phyloP scores from a whole-genome alignment of 164 flowering plant genomes.

The Nymphaea colorata region DNA sequence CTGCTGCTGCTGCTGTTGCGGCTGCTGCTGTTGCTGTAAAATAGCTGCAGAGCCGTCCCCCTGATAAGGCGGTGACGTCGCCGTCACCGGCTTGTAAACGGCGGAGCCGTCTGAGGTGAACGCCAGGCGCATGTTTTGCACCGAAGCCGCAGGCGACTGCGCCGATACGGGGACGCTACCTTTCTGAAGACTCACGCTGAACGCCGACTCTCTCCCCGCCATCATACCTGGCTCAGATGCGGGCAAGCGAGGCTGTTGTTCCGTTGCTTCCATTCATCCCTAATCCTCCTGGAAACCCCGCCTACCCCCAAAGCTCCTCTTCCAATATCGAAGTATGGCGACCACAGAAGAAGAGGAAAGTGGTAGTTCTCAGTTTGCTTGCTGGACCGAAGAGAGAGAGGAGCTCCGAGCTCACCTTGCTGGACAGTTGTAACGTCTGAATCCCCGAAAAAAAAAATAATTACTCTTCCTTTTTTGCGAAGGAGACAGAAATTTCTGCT shows the following conservation, averaged over 20 bases:
- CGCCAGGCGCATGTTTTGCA: constrained; percentile 37
- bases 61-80: constrained; percentile 23
- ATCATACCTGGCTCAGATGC: not conserved
- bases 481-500: too few relatives aligned
- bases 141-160: not conserved
- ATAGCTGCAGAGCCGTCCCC: constrained; percentile 10
- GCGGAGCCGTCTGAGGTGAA: constrained; percentile 43
- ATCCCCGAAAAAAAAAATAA: too few relatives aligned
- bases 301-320: not conserved
- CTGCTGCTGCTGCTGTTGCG: not conserved
- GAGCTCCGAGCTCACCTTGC: not conserved
- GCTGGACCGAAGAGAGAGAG: not conserved
- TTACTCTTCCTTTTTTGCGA: too few relatives aligned
- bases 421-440: too few relatives aligned
- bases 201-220: constrained; percentile 1
- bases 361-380: not conserved
- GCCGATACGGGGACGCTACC: not conserved
- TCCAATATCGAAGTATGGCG: not conserved
- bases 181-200: not conserved
- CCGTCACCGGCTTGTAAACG: constrained; percentile 38
- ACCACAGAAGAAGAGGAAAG: not conserved
- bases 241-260: not conserved
- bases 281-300: not conserved
- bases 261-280: not conserved
- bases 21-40: not conserved